Evolutionary conservation across 257 asterid species (phyloP).

Genomic region (Solanum chilense): DNA sequence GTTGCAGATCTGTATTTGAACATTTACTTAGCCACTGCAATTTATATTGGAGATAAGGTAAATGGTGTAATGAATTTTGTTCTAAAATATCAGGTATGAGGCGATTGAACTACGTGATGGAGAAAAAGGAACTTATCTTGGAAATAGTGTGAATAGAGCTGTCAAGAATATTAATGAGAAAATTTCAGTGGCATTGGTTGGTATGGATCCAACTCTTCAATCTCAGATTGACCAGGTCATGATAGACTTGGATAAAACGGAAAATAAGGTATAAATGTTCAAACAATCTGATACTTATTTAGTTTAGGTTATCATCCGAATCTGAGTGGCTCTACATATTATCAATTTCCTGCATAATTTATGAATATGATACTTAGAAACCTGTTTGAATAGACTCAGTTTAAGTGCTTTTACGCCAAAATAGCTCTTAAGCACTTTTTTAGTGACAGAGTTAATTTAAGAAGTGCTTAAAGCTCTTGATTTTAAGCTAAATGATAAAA

Average conservation of each 20-base stretch:
- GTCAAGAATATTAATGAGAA: conserved; percentile 86
- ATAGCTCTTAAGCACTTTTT: not conserved
- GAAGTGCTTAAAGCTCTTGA: not conserved
- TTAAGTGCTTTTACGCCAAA: not conserved
- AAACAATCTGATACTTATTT: not conserved
- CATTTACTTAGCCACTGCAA: not conserved
- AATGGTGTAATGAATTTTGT: not conserved
- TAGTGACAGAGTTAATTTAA: not conserved
- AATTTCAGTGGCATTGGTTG: conserved; percentile 92
- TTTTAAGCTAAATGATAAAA: not conserved
- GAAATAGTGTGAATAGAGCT: conserved; percentile 92
- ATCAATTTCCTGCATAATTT: not conserved
- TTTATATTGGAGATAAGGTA: not conserved
- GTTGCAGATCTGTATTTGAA: not conserved
- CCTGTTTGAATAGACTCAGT: not conserved
- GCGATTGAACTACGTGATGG: conserved; percentile 95
- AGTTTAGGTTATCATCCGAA: not conserved
- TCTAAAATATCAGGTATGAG: conserved; percentile 58
- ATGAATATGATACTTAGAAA: not conserved
- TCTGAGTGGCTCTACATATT: not conserved
- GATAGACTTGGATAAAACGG: conserved; percentile 98
- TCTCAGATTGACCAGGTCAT: conserved; percentile 93
- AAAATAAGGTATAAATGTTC: conserved; percentile 55
- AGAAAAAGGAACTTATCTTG: conserved; percentile 84
- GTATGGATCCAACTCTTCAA: conserved; percentile 99